Evolutionary conservation across 257 asterid genomes (phyloP).

Genomic region (Mitragyna speciosa): DNA sequence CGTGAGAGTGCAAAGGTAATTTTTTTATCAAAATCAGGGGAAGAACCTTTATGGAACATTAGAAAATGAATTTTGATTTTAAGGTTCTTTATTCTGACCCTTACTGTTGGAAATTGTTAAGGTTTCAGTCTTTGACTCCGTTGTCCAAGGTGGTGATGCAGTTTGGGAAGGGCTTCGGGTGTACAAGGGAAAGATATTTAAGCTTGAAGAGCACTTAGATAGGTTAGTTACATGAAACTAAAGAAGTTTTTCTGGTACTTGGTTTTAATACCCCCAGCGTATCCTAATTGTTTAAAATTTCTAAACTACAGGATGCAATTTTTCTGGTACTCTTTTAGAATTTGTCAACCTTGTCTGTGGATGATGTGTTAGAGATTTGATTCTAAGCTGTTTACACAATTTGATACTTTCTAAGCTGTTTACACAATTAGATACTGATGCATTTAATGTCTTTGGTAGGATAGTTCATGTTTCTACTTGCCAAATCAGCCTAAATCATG

Average conservation of each 20-base stretch:
- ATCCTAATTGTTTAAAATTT: not conserved
- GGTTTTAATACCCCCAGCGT: not conserved
- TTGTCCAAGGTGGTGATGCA: constrained; percentile 96
- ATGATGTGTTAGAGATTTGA: not conserved
- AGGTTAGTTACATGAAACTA: constrained; percentile 44
- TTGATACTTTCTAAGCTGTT: not conserved
- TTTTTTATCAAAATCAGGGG: constrained; percentile 7
- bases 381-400: not conserved
- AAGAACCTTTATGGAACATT: not conserved
- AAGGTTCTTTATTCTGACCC: constrained; percentile 16
- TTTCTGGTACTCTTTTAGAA: too few species aligned
- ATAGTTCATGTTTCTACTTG: not conserved
- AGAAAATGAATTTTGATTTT: not conserved
- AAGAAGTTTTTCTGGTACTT: not conserved
- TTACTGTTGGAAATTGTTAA: constrained; percentile 29
- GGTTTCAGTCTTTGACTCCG: constrained; percentile 90
- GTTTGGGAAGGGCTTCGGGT: constrained; percentile 95
- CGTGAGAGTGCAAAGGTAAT: constrained; percentile 90
- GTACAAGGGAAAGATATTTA: constrained; percentile 69
- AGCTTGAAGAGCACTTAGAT: constrained; percentile 88
- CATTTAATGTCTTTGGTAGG: not conserved
- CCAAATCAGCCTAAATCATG: not conserved
- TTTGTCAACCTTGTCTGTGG: not conserved
- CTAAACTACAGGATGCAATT: not conserved
- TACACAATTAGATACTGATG: too few species aligned